Evolutionary conservation across 2,329 filamentous ascomycete genomes (phyloP), one percentile per base, ranked within the genome.

Genomic region (Exophiala sp.): DNA sequence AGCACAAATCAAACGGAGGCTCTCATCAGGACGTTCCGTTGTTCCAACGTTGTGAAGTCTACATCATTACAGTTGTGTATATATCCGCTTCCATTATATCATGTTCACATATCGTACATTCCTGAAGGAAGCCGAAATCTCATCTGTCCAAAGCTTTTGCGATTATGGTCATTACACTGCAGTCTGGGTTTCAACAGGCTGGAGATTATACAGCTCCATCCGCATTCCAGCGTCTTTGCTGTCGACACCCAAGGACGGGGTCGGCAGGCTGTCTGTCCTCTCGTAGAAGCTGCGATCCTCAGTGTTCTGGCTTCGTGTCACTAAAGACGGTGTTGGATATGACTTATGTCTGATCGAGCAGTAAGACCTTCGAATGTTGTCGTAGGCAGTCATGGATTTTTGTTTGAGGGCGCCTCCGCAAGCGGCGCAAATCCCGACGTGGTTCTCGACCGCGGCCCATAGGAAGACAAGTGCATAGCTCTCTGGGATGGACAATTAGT

Each of bases 381-480:
- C 32, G 34, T 50, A 51, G 8, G 47, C 51, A 14, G 50, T 3
- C 20, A 55, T 24, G n/a, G 47, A 40, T 42, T 45, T 57, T 24
- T 55, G 51, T 29, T 59, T 59, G 51, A 59, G 47, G 14, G 57
- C 50, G n/a, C 57, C 57, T 4, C 43, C 57, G 40, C 57, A 59
- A 18, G 57, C 57, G 20, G 51, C 54, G 36, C 57, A 59, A 40
- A 59, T 59, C n/a, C 57, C 57, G 29, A 59, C 34, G 44, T 59
- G 57, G 54, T 59, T 59, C 32, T 59, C 57, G 5, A 59, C 57
- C 7, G 50, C 29, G 1, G 57, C 57, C 57, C 57, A 59, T 16
- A 59, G 39, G 34, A 47, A 57, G 21, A 59, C 46, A 16, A 59
- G 40, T 7, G 57, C 57, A 16, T 57, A 59, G 41, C 57, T 59